A percentile compares a stretch with the other conserved stretches of the same genome.
phyloP scores from a whole-genome alignment of 164 flowering plant genomes.

The Macadamia integrifolia region DNA sequence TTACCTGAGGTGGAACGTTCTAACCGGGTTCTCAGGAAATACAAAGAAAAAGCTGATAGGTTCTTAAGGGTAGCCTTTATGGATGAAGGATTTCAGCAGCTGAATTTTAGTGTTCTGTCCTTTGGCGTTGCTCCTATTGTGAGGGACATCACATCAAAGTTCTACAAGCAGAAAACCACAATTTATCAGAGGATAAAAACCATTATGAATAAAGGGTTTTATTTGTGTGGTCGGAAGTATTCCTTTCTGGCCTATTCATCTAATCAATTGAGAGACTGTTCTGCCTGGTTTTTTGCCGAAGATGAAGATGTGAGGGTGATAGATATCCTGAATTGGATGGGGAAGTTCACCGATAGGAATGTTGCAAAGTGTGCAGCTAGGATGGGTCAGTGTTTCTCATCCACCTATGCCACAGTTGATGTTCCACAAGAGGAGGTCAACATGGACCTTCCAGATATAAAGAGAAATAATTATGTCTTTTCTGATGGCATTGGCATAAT shows the following conservation, averaged over 20 bases:
- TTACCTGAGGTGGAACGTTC: constrained; percentile 91
- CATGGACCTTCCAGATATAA: constrained; percentile 48
- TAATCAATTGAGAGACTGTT: constrained; percentile 82
- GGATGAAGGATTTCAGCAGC: constrained; percentile 86
- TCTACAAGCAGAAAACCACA: constrained; percentile 51
- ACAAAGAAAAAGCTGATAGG: constrained; percentile 55
- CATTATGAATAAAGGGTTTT: constrained; percentile 57
- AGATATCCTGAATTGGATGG: constrained; percentile 71
- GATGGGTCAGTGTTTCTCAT: constrained; percentile 97
- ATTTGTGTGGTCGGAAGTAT: constrained; percentile 75
- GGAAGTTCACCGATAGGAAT: constrained; percentile 52
- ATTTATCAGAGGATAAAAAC: constrained; percentile 54
- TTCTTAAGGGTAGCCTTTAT: constrained; percentile 85
- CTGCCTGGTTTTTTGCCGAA: constrained; percentile 97
- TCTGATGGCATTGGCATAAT: constrained; percentile 94
- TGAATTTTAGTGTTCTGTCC: constrained; percentile 45
- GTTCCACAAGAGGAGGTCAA: constrained; percentile 56
- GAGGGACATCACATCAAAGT: constrained; percentile 40
- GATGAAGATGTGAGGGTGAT: constrained; percentile 25
- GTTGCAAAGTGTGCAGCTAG: constrained; percentile 92
- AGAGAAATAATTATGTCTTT: constrained; percentile 63
- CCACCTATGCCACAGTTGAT: constrained; percentile 85
- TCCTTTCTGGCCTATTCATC: constrained; percentile 86
- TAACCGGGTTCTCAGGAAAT: constrained; percentile 81
- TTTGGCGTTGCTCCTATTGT: constrained; percentile 64